Evolutionary conservation across 176 grass and related monocot species (phyloP).

Genomic region (Juncus effusus): DNA sequence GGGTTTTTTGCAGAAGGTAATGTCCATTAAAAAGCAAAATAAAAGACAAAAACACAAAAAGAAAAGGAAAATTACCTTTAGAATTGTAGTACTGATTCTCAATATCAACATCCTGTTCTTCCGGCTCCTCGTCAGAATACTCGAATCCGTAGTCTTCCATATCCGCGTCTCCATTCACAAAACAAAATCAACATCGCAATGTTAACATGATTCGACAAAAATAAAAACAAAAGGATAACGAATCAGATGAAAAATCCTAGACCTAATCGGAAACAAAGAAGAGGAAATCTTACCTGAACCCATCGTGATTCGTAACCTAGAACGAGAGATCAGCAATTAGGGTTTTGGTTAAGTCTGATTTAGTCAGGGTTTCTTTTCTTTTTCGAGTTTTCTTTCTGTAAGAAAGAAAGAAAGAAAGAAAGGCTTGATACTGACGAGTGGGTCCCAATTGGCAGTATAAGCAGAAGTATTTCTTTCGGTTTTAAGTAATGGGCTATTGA

Average conservation of each 20-base stretch:
- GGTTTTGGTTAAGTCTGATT: slow-evolving; percentile 2
- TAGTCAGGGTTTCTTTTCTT: too few relatives aligned
- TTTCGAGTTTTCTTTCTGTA: too few relatives aligned
- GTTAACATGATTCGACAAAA: neutral
- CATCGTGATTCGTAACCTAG: slow-evolving; percentile 28
- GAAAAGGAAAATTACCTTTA: slow-evolving; percentile 60
- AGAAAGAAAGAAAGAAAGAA: too few relatives aligned
- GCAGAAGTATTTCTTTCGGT: neutral
- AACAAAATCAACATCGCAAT: slow-evolving; percentile 15
- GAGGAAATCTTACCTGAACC: slow-evolving; percentile 42
- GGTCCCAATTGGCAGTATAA: too few relatives aligned
- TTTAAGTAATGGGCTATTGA: too few relatives aligned
- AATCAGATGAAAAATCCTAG: slow-evolving; percentile 21
- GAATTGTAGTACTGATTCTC: slow-evolving; percentile 99
- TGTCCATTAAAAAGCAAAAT: slow-evolving; percentile 2
- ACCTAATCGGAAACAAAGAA: neutral
- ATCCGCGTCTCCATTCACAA: slow-evolving; percentile 61
- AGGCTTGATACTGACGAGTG: too few relatives aligned
- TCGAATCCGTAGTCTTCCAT: slow-evolving; percentile 99
- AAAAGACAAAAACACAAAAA: neutral
- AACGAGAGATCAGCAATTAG: slow-evolving; percentile 11
- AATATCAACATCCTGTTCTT: slow-evolving; percentile 98
- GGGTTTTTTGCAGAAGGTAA: neutral
- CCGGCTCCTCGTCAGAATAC: slow-evolving; percentile 93
- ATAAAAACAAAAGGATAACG: neutral